These are phyloP conservation scores for Anastatica hierochuntica DNA, from an alignment of 345 rosid genomes.

Conservation along the genomic window DNA sequence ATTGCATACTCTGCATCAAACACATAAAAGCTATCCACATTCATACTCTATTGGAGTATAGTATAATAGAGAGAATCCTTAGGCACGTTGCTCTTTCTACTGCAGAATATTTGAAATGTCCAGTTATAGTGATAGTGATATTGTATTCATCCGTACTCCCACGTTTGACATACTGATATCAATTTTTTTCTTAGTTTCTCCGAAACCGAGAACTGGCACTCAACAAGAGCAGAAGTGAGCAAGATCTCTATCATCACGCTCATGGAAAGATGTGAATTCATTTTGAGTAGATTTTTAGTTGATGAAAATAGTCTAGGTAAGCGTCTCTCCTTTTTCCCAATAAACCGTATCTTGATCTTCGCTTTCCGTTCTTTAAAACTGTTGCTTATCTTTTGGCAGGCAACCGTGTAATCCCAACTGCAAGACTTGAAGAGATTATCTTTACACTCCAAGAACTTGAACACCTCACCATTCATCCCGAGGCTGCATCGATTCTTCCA, in stretches of 20 bases:
- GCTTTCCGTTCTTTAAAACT: not conserved
- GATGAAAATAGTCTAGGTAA: slow-evolving; percentile 71
- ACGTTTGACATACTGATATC: slow-evolving; percentile 9
- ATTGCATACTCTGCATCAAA: not conserved
- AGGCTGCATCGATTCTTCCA: slow-evolving; percentile 60
- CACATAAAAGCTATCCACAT: not conserved
- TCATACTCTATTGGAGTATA: not conserved
- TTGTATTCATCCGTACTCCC: slow-evolving; percentile 1
- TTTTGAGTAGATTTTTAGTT: slow-evolving; percentile 53
- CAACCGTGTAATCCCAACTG: slow-evolving; percentile 50
- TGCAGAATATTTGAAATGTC: not conserved
- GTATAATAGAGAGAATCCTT: no score
- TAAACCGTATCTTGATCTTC: not conserved
- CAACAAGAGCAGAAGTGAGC: slow-evolving; percentile 61
- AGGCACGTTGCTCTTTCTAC: no score
- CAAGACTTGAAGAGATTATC: slow-evolving; percentile 75
- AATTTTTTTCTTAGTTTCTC: slow-evolving; percentile 31
- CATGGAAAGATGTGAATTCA: slow-evolving; percentile 61
- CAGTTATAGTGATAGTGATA: not conserved
- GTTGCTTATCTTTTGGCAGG: slow-evolving; percentile 35
- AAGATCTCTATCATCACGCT: slow-evolving; percentile 55
- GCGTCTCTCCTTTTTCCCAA: slow-evolving; percentile 4
- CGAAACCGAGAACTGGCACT: slow-evolving; percentile 47
- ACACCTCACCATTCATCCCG: slow-evolving; percentile 48
- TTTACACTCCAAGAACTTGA: slow-evolving; percentile 60